Evolutionary conservation across 2,329 filamentous ascomycete species (phyloP).

Genomic region (Calonectria crousiana): DNA sequence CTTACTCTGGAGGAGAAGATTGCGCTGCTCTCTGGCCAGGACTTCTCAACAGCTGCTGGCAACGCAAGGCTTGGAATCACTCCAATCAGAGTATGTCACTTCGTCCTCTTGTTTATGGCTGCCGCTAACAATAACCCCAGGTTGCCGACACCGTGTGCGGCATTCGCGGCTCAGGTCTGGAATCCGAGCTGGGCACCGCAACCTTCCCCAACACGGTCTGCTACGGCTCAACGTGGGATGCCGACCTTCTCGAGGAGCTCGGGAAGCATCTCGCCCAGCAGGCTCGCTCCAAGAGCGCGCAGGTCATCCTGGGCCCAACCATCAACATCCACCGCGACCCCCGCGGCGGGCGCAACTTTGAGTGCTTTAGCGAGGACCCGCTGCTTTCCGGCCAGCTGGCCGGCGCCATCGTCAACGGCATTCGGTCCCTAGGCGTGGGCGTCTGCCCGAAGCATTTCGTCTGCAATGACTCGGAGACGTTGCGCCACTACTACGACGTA

Average conservation of each 20-base stretch:
- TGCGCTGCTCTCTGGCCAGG: not conserved
- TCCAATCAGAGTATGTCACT: not conserved
- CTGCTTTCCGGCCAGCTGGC: slow-evolving; percentile 27
- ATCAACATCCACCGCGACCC: slow-evolving; percentile 35
- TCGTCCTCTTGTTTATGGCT: not conserved
- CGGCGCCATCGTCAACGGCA: slow-evolving; percentile 30
- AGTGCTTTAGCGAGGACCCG: slow-evolving; percentile 35
- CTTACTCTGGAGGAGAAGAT: slow-evolving; percentile 8
- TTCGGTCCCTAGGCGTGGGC: slow-evolving; percentile 21
- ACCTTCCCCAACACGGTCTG: not conserved
- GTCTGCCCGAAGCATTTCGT: slow-evolving; percentile 31
- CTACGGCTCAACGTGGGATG: slow-evolving; percentile 22
- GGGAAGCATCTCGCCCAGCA: slow-evolving; percentile 22
- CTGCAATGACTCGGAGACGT: slow-evolving; percentile 30
- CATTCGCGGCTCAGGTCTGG: not conserved
- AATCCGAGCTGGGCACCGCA: not conserved
- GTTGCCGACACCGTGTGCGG: not conserved
- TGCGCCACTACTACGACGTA: slow-evolving; percentile 26
- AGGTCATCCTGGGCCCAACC: slow-evolving; percentile 24
- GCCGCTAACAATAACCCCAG: not conserved
- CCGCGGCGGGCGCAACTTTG: slow-evolving; percentile 31
- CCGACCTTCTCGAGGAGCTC: slow-evolving; percentile 16
- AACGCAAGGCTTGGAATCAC: not conserved
- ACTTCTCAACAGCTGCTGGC: not conserved
- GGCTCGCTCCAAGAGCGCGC: slow-evolving; percentile 23